Conservation (phyloP, 2,329 filamentous ascomycete species). For the Grosmannia huntii region DNA sequence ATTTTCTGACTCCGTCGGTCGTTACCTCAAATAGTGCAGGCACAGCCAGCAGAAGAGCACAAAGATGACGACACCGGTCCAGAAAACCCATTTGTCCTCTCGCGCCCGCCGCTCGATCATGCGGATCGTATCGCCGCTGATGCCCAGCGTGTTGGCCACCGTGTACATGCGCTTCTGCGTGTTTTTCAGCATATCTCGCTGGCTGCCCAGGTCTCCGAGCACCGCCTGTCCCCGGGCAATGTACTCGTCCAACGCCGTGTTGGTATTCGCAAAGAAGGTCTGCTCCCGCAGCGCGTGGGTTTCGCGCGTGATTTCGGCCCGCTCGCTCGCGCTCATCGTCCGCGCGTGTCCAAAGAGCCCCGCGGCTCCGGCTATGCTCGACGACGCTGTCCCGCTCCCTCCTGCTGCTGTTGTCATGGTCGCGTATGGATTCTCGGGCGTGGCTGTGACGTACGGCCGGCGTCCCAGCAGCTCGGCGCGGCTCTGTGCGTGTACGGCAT, state of each 20-base stretch:
- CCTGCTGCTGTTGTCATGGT: slow-evolving; percentile 29
- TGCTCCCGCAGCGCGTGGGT: slow-evolving; percentile 79
- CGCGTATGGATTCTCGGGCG: slow-evolving; percentile 87
- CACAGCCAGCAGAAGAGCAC: slow-evolving; percentile 88
- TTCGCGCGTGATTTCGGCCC: slow-evolving; percentile 42
- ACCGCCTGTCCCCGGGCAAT: slow-evolving; percentile 84
- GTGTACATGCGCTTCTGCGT: slow-evolving; percentile 86
- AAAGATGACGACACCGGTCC: slow-evolving; percentile 73
- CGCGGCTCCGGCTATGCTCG: slow-evolving; percentile 9
- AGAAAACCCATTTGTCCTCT: slow-evolving; percentile 98
- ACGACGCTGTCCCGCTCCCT: not conserved
- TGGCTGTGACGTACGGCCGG: slow-evolving; percentile 63
- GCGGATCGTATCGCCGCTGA: slow-evolving; percentile 90
- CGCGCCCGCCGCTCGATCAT: slow-evolving; percentile 87
- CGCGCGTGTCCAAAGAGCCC: slow-evolving; percentile 23
- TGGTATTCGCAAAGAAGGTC: slow-evolving; percentile 70
- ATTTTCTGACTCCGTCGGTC: not conserved
- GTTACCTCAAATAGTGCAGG: slow-evolving; percentile 66
- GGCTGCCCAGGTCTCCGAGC: slow-evolving; percentile 73
- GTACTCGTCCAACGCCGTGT: slow-evolving; percentile 84
- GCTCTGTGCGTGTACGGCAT: slow-evolving; percentile 52
- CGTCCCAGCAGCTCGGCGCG: slow-evolving; percentile 75
- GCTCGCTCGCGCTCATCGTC: slow-evolving; percentile 25
- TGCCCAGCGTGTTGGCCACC: slow-evolving; percentile 83
- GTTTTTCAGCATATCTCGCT: slow-evolving; percentile 88